A percentile compares a stretch with the other conserved stretches of the same genome.
These are phyloP conservation scores for Papilionanthe hybrid DNA, from an alignment of 116 monocot genomes.

Conservation along the genomic window DNA sequence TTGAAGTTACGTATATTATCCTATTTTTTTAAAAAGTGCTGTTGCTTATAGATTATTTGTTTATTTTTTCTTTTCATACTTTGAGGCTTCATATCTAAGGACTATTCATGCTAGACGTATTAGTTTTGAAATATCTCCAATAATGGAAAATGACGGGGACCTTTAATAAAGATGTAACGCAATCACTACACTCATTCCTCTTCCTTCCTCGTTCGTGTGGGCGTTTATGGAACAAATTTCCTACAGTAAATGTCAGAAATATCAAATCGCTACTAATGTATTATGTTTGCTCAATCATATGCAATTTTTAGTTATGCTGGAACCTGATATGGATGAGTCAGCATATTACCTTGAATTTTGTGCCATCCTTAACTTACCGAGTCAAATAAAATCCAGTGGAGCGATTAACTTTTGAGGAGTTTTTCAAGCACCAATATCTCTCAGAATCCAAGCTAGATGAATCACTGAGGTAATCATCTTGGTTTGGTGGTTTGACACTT, in stretches of 20 bases:
- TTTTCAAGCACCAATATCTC: conserved; percentile 91
- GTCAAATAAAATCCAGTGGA: conserved; percentile 59
- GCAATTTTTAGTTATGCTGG: not conserved
- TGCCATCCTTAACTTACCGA: not conserved
- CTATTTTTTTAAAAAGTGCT: not conserved
- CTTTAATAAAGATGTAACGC: not conserved
- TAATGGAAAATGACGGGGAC: not conserved
- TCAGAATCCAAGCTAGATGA: conserved; percentile 24
- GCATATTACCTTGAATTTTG: conserved; percentile 9
- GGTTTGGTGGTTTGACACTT: not conserved
- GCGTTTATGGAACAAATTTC: not conserved
- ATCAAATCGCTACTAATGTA: not conserved
- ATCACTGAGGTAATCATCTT: conserved; percentile 48
- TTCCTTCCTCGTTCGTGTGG: not conserved
- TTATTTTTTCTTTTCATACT: not conserved
- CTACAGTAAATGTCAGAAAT: not conserved
- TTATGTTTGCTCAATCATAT: conserved; percentile 1
- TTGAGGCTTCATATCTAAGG: not conserved
- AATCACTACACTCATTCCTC: not conserved
- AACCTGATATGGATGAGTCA: conserved; percentile 7
- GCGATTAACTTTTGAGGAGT: conserved; percentile 91
- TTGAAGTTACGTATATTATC: not conserved
- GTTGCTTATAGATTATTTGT: no score
- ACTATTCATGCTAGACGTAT: not conserved
- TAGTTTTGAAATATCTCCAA: not conserved